phyloP scores from a whole-genome alignment of 1,284 basidiomycete species.

The Sporisorium iseilematis-ciliati region DNA sequence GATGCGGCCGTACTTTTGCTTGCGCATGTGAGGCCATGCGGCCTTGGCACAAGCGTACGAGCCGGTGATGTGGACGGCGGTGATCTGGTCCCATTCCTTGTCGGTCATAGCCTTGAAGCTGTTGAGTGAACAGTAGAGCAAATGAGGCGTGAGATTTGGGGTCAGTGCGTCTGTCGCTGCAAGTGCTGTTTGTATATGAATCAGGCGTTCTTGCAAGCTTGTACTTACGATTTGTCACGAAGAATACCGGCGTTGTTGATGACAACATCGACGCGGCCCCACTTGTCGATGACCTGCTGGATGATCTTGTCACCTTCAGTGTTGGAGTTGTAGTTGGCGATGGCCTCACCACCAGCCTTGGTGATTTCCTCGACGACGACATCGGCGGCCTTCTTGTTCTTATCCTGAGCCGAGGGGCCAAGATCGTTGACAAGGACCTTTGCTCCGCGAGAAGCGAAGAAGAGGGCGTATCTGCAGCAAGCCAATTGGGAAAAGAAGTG shows the following conservation, averaged over 20 bases:
- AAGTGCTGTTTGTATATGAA: neutral
- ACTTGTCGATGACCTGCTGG: slow-evolving; percentile 86
- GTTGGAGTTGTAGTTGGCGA: slow-evolving; percentile 86
- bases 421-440: slow-evolving; percentile 78
- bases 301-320: slow-evolving; percentile 89
- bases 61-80: slow-evolving; percentile 92
- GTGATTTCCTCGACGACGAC: slow-evolving; percentile 91
- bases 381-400: slow-evolving; percentile 87
- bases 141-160: neutral
- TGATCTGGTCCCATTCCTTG: slow-evolving; percentile 73
- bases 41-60: slow-evolving; percentile 96
- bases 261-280: slow-evolving; percentile 77
- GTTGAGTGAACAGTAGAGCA: neutral
- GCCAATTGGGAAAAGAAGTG: neutral
- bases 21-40: slow-evolving; percentile 92
- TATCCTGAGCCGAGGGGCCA: slow-evolving; percentile 81
- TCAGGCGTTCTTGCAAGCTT: no score
- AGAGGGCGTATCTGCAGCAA: slow-evolving; percentile 83
- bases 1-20: slow-evolving; percentile 77
- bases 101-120: slow-evolving; percentile 71
- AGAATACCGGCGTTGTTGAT: slow-evolving; percentile 98
- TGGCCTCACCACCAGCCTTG: slow-evolving; percentile 75
- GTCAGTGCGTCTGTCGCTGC: slow-evolving; percentile 5
- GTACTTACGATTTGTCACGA: slow-evolving; percentile 73
- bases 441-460: slow-evolving; percentile 86